Percentiles rank a stretch among this genome's conserved stretches.
These are phyloP conservation scores for Aspergillus baeticus DNA, from an alignment of 495 filamentous ascomycete genomes.

Conservation along the genomic window DNA sequence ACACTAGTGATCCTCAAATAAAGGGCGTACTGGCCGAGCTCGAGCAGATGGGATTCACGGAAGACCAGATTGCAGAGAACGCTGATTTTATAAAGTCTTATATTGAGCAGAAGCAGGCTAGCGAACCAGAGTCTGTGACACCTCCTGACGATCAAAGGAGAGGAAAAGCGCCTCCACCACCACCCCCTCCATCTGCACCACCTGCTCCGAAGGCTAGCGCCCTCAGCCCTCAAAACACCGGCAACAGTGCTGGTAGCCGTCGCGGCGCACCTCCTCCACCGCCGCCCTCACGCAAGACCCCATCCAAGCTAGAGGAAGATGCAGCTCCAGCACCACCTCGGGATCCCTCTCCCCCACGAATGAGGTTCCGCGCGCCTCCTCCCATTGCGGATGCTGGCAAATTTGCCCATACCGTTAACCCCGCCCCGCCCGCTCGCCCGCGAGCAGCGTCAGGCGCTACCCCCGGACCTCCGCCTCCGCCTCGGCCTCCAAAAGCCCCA, in stretches of 20 bases:
- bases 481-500: conserved; percentile 82
- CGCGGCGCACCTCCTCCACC: conserved; percentile 80
- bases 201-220: conserved; percentile 45
- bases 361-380: conserved; percentile 76
- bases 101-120: conserved; percentile 75
- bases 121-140: conserved; percentile 34
- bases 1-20: conserved; percentile 80
- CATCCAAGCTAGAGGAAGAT: conserved; percentile 51
- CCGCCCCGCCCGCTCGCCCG: conserved; percentile 51
- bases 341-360: conserved; percentile 49
- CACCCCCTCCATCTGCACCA: conserved; percentile 58
- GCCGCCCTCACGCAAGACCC: conserved; percentile 71
- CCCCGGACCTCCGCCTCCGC: conserved; percentile 78
- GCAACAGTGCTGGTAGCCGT: conserved; percentile 57
- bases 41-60: conserved; percentile 81
- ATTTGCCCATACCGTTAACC: conserved; percentile 58
- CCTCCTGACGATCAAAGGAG: conserved; percentile 41
- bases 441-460: conserved; percentile 59
- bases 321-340: conserved; percentile 45
- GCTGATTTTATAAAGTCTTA: conserved; percentile 94
- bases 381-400: conserved; percentile 85
- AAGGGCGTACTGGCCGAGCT: conserved; percentile 83
- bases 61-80: conserved; percentile 88
- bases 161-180: conserved; percentile 56
- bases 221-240: conserved; percentile 70